Evolutionary conservation across 1,284 basidiomycete species (phyloP), one percentile per base, ranked within the genome.

Genomic region (Leccinum griseonigrum): DNA sequence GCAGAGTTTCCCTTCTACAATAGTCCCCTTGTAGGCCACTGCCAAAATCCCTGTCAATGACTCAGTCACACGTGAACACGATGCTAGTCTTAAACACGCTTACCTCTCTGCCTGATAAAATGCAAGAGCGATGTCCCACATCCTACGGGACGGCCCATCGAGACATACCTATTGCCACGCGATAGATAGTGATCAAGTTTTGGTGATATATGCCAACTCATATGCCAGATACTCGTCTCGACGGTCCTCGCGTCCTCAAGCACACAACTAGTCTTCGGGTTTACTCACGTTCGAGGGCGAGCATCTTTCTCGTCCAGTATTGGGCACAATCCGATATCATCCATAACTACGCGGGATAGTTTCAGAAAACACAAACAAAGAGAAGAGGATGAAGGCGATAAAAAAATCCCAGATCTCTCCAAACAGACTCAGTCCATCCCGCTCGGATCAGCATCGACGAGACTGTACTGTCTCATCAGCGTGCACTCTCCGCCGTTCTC

Each of bases 401-500:
- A 13, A 14, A 48, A 8, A 46, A 18, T 46, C 18, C 18, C 43
- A 46, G 43, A 46, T 26, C 6, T 48, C 18, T 7, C 11, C 46
- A 48, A n/a, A 9, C 14, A 51, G 7, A 29, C 8, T 54, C 31
- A 72, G 18, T 74, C 70, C 68, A 70, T 67, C 11, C 72, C 72
- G 26, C 64, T 66, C 28, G 71, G 63, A 55, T 72, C 70, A 13
- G 67, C 51, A 32, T 74, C 71, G 18, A 69, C 81, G 51, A 64
- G 86, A 85, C 85, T 92, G 72, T 95, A 97, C 75, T 97, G 95
- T 78, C 97, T 97, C 83, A 94, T 90, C 67, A 99, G 76, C 8
- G 91, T 85, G 70, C 97, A 98, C 75, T 99, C 97, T 3, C 97
- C 97, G 10, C 97, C 97, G 58, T 91, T 90, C 76, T 99, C 96